phyloP scores from a whole-genome alignment of 805 yeast species.

The Grigorovia humatica region DNA sequence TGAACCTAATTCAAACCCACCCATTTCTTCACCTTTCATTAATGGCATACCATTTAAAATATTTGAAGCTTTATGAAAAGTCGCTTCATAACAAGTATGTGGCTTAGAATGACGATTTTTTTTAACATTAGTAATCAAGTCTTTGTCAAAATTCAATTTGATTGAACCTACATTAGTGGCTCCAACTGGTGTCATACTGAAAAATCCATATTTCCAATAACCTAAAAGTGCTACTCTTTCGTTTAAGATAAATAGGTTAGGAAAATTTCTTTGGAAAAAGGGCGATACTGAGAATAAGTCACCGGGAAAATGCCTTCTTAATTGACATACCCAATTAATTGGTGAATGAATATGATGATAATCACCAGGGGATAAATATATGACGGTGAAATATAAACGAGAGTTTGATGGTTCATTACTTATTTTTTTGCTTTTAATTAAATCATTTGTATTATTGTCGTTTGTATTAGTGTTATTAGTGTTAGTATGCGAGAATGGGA shows the following conservation, averaged over 20 bases:
- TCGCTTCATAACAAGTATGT: slow-evolving; percentile 88
- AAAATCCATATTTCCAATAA: slow-evolving; percentile 93
- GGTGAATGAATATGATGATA: slow-evolving; percentile 97
- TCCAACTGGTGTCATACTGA: slow-evolving; percentile 98
- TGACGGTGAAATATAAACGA: slow-evolving; percentile 75
- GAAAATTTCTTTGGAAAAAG: slow-evolving; percentile 78
- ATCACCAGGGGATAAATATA: slow-evolving; percentile 96
- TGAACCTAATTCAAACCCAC: slow-evolving; percentile 92
- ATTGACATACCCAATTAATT: slow-evolving; percentile 85
- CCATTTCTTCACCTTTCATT: slow-evolving; percentile 87
- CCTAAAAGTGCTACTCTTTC: slow-evolving; percentile 95
- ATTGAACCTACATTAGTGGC: slow-evolving; percentile 98
- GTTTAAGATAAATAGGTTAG: slow-evolving; percentile 79
- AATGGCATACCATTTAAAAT: slow-evolving; percentile 80
- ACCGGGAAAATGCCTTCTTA: slow-evolving; percentile 92
- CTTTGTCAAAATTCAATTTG: slow-evolving; percentile 82
- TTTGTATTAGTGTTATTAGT: slow-evolving; percentile 2
- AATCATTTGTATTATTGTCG: neutral
- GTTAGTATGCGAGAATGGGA: slow-evolving; percentile 4
- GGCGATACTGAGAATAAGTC: slow-evolving; percentile 95
- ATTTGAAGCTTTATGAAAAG: slow-evolving; percentile 69
- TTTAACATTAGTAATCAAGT: slow-evolving; percentile 70
- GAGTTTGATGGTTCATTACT: slow-evolving; percentile 34
- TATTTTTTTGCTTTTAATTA: slow-evolving; percentile 3
- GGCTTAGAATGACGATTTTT: slow-evolving; percentile 41